Evolutionary conservation across 2,329 filamentous ascomycete genomes (phyloP).

Genomic region (Rachicladosporium sp.): DNA sequence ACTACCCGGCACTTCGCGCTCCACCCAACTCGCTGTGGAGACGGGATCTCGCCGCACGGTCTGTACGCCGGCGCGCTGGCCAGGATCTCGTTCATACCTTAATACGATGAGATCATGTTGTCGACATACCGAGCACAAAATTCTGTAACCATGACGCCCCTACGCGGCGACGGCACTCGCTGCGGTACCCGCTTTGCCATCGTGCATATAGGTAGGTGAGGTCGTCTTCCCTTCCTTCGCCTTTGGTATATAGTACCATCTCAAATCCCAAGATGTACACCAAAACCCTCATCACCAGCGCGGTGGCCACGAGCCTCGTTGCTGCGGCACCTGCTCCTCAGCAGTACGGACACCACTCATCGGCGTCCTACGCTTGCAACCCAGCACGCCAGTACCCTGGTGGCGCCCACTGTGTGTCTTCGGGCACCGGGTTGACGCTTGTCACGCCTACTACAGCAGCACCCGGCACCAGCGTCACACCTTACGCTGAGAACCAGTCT

Average conservation of each 20-base stretch:
- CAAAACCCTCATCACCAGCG: constrained; percentile 22
- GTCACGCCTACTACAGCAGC: background rate
- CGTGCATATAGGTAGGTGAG: background rate
- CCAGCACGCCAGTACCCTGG: too few relatives aligned
- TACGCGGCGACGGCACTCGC: constrained; percentile 2
- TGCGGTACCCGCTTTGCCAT: constrained; percentile 1
- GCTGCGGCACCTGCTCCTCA: constrained; percentile 25
- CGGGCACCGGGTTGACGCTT: too few relatives aligned
- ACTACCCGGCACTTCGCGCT: too few relatives aligned
- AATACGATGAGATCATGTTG: constrained; percentile 5
- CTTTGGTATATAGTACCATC: background rate
- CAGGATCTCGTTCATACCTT: too few relatives aligned
- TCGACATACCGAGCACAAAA: constrained; percentile 2
- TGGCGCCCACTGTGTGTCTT: too few relatives aligned
- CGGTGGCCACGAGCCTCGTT: constrained; percentile 22
- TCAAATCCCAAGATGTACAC: constrained; percentile 24
- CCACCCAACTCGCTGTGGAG: too few relatives aligned
- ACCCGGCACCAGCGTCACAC: background rate
- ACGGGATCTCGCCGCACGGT: too few relatives aligned
- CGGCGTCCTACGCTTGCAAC: background rate
- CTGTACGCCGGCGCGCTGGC: too few relatives aligned
- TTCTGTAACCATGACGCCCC: constrained; percentile 3
- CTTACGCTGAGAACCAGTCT: constrained; percentile 13
- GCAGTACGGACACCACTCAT: constrained; percentile 1
- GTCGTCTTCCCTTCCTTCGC: too few relatives aligned